These are phyloP conservation scores for Rubia balearica DNA, from an alignment of 305 asterid species.

Conservation along the genomic window DNA sequence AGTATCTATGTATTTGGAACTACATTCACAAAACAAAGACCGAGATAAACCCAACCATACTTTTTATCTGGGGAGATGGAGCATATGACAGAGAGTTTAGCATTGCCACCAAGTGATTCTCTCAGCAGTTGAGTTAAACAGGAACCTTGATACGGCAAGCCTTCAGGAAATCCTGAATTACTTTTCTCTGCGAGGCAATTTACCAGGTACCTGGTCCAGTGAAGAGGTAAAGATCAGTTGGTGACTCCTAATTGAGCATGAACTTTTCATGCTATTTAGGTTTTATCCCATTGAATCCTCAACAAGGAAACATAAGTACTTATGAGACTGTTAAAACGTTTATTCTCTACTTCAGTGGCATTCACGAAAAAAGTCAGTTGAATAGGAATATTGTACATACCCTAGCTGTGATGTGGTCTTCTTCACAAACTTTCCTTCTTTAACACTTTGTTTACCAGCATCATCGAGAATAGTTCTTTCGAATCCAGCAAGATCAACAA, in stretches of 20 bases:
- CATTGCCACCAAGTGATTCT: conserved; percentile 20
- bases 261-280: background rate
- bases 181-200: conserved; percentile 12
- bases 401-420: conserved; percentile 88
- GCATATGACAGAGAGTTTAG: conserved; percentile 18
- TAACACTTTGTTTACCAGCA: conserved; percentile 52
- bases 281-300: background rate
- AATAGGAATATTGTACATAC: conserved; percentile 34
- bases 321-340: background rate
- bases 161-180: conserved; percentile 8
- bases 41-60: background rate
- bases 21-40: background rate
- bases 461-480: conserved; percentile 58
- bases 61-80: conserved; percentile 17
- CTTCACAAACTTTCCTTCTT: conserved; percentile 75
- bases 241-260: background rate
- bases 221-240: conserved; percentile 13
- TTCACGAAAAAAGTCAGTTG: background rate
- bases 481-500: conserved; percentile 88
- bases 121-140: conserved; percentile 14
- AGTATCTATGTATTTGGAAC: background rate
- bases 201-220: conserved; percentile 43
- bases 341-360: background rate
- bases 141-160: conserved; percentile 12
- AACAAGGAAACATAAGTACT: background rate